Conservation (phyloP, 225 moss, liverwort and hornwort genomes). For the Straminergon stramineum region DNA sequence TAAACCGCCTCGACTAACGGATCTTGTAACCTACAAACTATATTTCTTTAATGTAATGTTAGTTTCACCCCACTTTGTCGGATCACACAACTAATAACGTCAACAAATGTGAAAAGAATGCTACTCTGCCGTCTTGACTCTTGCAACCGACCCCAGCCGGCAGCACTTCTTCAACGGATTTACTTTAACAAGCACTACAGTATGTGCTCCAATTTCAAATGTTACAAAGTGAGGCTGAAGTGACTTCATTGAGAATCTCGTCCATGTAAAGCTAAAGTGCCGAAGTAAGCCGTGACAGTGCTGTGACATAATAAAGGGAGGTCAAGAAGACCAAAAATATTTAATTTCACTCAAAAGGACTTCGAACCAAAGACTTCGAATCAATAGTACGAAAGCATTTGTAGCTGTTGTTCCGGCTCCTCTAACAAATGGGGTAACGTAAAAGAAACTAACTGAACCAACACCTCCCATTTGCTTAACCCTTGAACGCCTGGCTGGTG, state of each 20-base stretch:
- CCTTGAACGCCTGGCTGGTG: too few relatives aligned
- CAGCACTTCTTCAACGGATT: background rate
- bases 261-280: background rate
- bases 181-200: background rate
- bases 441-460: background rate
- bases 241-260: background rate
- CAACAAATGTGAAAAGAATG: background rate
- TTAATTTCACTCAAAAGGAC: background rate
- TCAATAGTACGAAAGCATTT: background rate
- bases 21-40: background rate
- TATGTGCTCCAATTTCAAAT: background rate
- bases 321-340: background rate
- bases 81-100: background rate
- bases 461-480: too few relatives aligned
- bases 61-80: background rate
- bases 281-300: background rate
- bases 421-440: background rate
- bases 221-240: background rate
- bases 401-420: background rate
- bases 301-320: background rate
- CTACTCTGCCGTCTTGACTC: background rate
- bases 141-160: background rate
- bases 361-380: background rate
- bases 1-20: background rate
- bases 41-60: background rate